These are phyloP conservation scores for Mesotaenium endlicherianum DNA, from an alignment of 139 green algal genomes.

Conservation along the genomic window DNA sequence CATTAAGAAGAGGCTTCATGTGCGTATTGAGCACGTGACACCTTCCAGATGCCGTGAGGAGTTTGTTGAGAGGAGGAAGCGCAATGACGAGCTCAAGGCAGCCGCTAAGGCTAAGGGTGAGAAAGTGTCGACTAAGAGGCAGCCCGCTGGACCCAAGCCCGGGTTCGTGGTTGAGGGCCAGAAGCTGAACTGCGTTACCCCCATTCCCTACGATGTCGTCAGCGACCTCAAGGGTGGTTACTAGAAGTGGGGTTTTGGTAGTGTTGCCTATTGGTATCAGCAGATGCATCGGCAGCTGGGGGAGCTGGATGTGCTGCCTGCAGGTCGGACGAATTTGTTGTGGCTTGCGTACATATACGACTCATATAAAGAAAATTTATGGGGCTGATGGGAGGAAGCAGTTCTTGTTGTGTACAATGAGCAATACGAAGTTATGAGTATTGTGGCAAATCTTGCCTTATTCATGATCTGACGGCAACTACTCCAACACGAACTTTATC, in stretches of 20 bases:
- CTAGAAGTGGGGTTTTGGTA: conserved; percentile 21
- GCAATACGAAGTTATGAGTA: no score
- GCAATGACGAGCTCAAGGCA: conserved; percentile 75
- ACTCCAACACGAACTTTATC: no score
- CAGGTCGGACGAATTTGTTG: no score
- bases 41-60: conserved; percentile 93
- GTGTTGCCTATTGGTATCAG: no score
- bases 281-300: no score
- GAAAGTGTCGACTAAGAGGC: conserved; percentile 71
- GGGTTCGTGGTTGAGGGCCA: conserved; percentile 80
- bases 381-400: no score
- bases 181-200: conserved; percentile 85
- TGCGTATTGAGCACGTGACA: conserved; percentile 93
- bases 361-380: no score
- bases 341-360: no score
- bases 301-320: no score
- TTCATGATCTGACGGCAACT: no score
- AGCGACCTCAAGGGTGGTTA: conserved; percentile 51
- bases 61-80: conserved; percentile 78
- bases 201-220: conserved; percentile 97
- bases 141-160: conserved; percentile 63
- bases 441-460: no score
- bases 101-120: conserved; percentile 54
- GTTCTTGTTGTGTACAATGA: no score
- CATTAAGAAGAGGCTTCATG: conserved; percentile 95